Percentiles rank a stretch among this genome's conserved stretches.
These are phyloP conservation scores for Lichtheimia hyalospora DNA, from an alignment of 371 early-diverging fungal genomes.

Conservation along the genomic window DNA sequence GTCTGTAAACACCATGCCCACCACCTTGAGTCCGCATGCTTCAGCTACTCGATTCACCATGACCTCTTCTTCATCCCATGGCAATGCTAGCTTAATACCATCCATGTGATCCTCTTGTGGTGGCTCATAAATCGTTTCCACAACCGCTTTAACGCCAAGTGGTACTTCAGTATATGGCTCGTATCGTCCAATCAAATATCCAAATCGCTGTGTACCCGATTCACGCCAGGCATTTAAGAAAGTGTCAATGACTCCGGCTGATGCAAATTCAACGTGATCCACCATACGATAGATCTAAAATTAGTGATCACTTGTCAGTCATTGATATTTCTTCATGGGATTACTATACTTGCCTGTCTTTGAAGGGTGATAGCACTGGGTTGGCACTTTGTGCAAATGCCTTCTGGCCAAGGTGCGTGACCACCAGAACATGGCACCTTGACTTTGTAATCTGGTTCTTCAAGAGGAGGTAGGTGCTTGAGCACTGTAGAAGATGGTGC, in stretches of 20 bases:
- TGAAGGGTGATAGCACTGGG: conserved; percentile 92
- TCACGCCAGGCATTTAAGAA: conserved; percentile 90
- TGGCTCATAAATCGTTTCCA: conserved; percentile 95
- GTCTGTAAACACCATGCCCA: conserved; percentile 98
- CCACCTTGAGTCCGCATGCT: conserved; percentile 74
- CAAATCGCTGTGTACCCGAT: conserved; percentile 91
- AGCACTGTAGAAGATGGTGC: conserved; percentile 32
- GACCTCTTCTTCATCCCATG: conserved; percentile 58
- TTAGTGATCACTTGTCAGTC: not conserved
- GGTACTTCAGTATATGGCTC: conserved; percentile 92
- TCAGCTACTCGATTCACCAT: conserved; percentile 69
- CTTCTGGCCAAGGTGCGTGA: conserved; percentile 91
- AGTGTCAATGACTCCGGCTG: conserved; percentile 78
- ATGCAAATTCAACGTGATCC: conserved; percentile 99
- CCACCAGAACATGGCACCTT: conserved; percentile 79
- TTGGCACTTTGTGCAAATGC: conserved; percentile 98
- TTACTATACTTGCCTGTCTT: conserved; percentile 62
- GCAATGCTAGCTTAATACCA: conserved; percentile 72
- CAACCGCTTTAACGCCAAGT: conserved; percentile 96
- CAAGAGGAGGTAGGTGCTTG: conserved; percentile 77
- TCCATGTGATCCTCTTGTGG: conserved; percentile 86
- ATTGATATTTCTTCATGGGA: not conserved
- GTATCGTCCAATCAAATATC: conserved; percentile 94
- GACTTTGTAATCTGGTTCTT: conserved; percentile 79
- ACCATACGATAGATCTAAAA: conserved; percentile 91